Base-by-base conservation (phyloP, 2,329 filamentous ascomycete genomes). In the Cladorrhinum sp. region DNA sequence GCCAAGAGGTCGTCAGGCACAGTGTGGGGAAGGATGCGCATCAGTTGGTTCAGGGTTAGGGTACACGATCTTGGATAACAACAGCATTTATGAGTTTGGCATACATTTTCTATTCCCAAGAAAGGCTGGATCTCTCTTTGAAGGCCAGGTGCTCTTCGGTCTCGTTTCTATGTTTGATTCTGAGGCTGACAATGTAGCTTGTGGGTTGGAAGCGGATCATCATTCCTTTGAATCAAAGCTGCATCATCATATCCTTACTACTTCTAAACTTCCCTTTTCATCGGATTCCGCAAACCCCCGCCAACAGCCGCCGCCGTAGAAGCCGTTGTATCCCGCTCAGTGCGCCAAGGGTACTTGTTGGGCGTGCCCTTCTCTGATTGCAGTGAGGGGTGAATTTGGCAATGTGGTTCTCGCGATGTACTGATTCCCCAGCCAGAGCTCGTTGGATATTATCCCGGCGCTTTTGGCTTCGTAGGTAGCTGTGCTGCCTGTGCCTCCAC, bases 311-410 rank as follows among this genome's bases (percentile, higher is more conserved):
- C 33, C 4, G 33, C 12, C 12, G 33, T 16, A 10, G 33, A 36
- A 10, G 33, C 33, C 33, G 33, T 36, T 9, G 33, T 36, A 36
- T 36, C 33, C 33, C 12, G 4, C 33, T 36, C 33, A 16, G 12
- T 36, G 12, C 67, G 66, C 10, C 49, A 23, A 6, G 59, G 26
- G 28, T 73, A 75, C 10, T 55, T 63, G 1, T 63, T 62, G 2
- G 71, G 71, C 9, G 68, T 42, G 2, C 58, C 26, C 26, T 28
- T 28, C 26, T 28, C 26, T 9, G 9, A 28, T 28, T 28, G 26
- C 9, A 9, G 26, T 4, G 26, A 28, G 26, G 26, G 33, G 33
- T 16, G 33, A 36, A 3, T 9, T 36, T 36, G 4, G 12, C 33
- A 16, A 36, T 16, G 4, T 5, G 33, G 12, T 16, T 16, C 14